phyloP scores from a whole-genome alignment of 2,329 filamentous ascomycete genomes.

The Emergomyces africanus region DNA sequence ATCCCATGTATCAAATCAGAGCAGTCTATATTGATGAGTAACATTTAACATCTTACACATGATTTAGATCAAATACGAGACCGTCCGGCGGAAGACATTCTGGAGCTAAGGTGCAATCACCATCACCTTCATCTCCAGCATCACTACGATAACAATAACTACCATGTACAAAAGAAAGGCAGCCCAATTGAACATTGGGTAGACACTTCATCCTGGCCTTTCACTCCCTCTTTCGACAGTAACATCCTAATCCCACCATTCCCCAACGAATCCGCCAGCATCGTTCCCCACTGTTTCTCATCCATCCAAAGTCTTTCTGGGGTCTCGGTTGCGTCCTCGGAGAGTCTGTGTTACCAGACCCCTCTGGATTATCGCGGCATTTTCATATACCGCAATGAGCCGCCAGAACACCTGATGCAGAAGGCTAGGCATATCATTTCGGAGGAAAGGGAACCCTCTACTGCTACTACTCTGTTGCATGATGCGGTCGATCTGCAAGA shows the following conservation, averaged over 20 bases:
- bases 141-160: background rate
- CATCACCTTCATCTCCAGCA: no score
- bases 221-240: background rate
- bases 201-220: slow-evolving; percentile 2
- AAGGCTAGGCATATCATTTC: background rate
- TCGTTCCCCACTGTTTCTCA: background rate
- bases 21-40: no score
- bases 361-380: background rate
- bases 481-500: background rate
- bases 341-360: background rate
- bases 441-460: background rate
- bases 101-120: background rate
- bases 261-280: slow-evolving; percentile 1
- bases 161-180: background rate
- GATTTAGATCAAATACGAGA: background rate
- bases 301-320: slow-evolving; percentile 1
- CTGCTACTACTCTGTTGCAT: background rate
- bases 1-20: background rate
- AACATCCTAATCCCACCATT: background rate
- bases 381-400: background rate
- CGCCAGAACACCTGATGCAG: background rate
- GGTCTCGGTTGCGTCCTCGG: background rate
- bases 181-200: slow-evolving; percentile 3
- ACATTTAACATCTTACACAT: background rate
- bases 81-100: background rate